A percentile compares a stretch with the other conserved stretches of the same genome.
phyloP scores from a whole-genome alignment of 495 filamentous ascomycete species.

The Podospora didyma region DNA sequence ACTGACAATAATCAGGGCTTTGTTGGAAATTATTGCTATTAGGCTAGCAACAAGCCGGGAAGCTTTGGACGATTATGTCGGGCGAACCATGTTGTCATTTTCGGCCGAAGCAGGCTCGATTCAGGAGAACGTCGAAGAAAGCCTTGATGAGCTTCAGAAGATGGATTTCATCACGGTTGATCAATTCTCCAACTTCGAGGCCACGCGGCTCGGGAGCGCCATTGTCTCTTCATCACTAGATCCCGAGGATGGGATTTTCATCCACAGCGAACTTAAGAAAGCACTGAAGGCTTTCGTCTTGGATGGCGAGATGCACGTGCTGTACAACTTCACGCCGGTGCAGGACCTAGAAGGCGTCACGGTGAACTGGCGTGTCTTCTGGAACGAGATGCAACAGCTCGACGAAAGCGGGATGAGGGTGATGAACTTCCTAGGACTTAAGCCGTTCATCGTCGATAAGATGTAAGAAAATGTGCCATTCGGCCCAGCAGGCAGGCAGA shows the following conservation, averaged over 20 bases:
- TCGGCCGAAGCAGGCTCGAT: constrained; percentile 40
- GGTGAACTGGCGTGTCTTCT: constrained; percentile 72
- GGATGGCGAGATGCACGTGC: constrained; percentile 80
- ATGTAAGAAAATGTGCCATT: constrained; percentile 47
- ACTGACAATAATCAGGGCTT: constrained; percentile 40
- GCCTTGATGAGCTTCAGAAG: constrained; percentile 48
- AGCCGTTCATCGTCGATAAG: constrained; percentile 64
- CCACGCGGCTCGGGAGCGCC: constrained; percentile 66
- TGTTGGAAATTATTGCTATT: constrained; percentile 72
- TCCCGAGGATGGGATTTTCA: constrained; percentile 73
- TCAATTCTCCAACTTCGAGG: constrained; percentile 47
- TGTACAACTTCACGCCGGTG: constrained; percentile 78
- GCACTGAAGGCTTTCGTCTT: constrained; percentile 74
- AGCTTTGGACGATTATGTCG: constrained; percentile 68
- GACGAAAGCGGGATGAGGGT: constrained; percentile 71
- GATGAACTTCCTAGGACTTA: constrained; percentile 64
- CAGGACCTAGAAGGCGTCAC: constrained; percentile 43
- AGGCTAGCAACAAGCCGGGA: constrained; percentile 64
- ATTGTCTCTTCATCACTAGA: constrained; percentile 69
- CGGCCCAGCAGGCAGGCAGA: no score
- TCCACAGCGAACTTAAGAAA: constrained; percentile 63
- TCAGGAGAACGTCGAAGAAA: constrained; percentile 51
- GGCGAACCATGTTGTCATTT: constrained; percentile 62
- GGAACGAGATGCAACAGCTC: constrained; percentile 62
- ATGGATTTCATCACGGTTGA: constrained; percentile 55